Conservation (phyloP, 2,329 filamentous ascomycete species). For the Domatiomyces globalis region DNA sequence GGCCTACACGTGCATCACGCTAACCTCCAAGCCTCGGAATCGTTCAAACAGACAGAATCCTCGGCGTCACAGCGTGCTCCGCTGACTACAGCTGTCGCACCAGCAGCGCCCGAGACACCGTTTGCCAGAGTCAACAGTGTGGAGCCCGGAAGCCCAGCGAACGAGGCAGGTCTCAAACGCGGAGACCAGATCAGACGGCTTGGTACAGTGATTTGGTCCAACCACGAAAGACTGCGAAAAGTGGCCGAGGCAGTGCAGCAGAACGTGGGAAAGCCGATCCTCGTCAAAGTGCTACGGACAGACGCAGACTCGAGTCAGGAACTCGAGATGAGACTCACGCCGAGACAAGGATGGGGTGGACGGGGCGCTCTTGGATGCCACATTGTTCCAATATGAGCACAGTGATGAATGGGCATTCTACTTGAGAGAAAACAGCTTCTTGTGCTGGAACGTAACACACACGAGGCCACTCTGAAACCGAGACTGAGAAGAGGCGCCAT, state of each 20-base stretch:
- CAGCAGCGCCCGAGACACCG: constrained; percentile 36
- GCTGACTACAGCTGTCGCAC: constrained; percentile 9
- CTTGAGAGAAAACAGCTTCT: neutral
- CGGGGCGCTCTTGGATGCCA: constrained; percentile 82
- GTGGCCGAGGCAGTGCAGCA: constrained; percentile 82
- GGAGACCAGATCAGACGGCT: constrained; percentile 77
- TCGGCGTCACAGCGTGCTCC: constrained; percentile 9
- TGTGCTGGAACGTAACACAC: too few relatives aligned
- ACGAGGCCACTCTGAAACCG: too few relatives aligned
- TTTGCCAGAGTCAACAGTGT: constrained; percentile 90
- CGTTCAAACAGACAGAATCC: constrained; percentile 18
- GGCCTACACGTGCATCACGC: constrained; percentile 84
- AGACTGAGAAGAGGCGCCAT: neutral
- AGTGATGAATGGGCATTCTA: neutral
- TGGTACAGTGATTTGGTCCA: constrained; percentile 66
- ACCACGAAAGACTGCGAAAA: constrained; percentile 72
- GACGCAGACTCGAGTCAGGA: constrained; percentile 27
- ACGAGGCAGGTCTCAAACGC: constrained; percentile 60
- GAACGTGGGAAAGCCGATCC: constrained; percentile 56
- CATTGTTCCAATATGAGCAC: constrained; percentile 56
- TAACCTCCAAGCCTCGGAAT: constrained; percentile 35
- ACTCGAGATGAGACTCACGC: constrained; percentile 58
- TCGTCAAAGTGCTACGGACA: constrained; percentile 12
- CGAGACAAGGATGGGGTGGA: constrained; percentile 75
- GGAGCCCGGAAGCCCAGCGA: constrained; percentile 62